phyloP scores from a whole-genome alignment of 2,329 filamentous ascomycete species.

The Penicillium sp. region DNA sequence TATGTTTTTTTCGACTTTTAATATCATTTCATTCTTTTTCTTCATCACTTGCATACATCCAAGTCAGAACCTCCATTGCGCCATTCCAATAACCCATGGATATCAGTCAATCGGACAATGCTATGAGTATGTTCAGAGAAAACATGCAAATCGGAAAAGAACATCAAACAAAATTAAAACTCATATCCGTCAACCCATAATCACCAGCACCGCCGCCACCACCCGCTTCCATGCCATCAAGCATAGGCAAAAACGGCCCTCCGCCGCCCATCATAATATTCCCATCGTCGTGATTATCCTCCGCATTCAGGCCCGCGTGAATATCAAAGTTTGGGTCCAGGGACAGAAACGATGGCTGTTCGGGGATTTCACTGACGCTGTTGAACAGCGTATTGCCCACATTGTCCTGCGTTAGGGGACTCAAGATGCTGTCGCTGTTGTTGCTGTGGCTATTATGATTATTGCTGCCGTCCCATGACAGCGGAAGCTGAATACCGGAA shows the following conservation, averaged over 20 bases:
- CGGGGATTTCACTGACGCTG: slow-evolving; percentile 12
- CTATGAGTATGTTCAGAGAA: not conserved
- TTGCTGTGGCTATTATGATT: slow-evolving; percentile 4
- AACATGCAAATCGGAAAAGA: not conserved
- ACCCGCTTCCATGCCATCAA: slow-evolving; percentile 10
- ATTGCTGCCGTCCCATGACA: not conserved
- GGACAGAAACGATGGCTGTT: slow-evolving; percentile 14
- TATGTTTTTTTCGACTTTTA: no score
- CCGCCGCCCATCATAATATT: not conserved
- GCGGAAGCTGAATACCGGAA: not conserved
- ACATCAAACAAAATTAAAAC: slow-evolving; percentile 15
- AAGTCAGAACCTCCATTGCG: no score
- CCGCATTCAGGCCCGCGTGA: slow-evolving; percentile 1
- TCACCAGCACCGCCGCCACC: not conserved
- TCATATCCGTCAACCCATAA: slow-evolving; percentile 13
- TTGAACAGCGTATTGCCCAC: slow-evolving; percentile 11
- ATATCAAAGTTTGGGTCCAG: slow-evolving; percentile 11
- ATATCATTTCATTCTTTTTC: not conserved
- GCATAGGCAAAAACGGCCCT: slow-evolving; percentile 12
- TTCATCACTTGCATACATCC: not conserved
- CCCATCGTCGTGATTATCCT: not conserved
- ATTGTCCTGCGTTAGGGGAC: not conserved
- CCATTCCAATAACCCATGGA: not conserved
- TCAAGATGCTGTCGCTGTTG: not conserved
- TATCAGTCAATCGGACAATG: not conserved